Percentiles rank a stretch among this genome's conserved stretches.
These are phyloP conservation scores for Asterella californica DNA, from an alignment of 225 moss, liverwort and hornwort species.

Conservation along the genomic window DNA sequence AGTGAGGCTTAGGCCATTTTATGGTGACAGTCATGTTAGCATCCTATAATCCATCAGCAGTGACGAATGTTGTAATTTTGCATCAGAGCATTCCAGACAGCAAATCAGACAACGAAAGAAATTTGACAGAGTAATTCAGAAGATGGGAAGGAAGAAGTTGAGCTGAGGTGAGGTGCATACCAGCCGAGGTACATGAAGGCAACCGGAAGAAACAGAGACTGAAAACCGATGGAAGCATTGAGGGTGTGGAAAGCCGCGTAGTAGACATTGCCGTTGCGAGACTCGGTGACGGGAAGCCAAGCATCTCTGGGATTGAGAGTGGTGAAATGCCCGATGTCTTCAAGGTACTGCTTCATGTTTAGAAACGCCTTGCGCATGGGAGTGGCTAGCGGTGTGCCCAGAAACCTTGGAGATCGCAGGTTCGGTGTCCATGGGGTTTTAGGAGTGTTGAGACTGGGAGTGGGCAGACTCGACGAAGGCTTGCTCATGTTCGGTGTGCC, in stretches of 20 bases:
- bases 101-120: neutral
- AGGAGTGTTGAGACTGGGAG: constrained; percentile 42
- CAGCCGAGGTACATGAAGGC: constrained; percentile 52
- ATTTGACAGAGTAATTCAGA: neutral
- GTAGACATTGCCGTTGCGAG: constrained; percentile 46
- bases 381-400: constrained; percentile 29
- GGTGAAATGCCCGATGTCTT: constrained; percentile 55
- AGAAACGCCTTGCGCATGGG: constrained; percentile 39
- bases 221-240: constrained; percentile 49
- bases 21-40: neutral
- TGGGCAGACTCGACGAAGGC: constrained; percentile 32
- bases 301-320: constrained; percentile 54
- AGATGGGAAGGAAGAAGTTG: neutral
- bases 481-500: constrained; percentile 30
- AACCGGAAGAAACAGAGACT: constrained; percentile 44
- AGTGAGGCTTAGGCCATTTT: neutral
- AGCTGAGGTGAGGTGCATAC: constrained; percentile 18
- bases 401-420: constrained; percentile 28
- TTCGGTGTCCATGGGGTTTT: constrained; percentile 40
- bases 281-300: constrained; percentile 56
- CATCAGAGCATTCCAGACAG: neutral
- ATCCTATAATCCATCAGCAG: neutral
- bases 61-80: neutral
- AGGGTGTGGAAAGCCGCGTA: constrained; percentile 54
- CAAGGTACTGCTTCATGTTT: constrained; percentile 51